Percentiles rank a stretch among this genome's conserved stretches.
Evolutionary conservation across 2,329 filamentous ascomycete genomes (phyloP).

Genomic region (Neurospora sp.): DNA sequence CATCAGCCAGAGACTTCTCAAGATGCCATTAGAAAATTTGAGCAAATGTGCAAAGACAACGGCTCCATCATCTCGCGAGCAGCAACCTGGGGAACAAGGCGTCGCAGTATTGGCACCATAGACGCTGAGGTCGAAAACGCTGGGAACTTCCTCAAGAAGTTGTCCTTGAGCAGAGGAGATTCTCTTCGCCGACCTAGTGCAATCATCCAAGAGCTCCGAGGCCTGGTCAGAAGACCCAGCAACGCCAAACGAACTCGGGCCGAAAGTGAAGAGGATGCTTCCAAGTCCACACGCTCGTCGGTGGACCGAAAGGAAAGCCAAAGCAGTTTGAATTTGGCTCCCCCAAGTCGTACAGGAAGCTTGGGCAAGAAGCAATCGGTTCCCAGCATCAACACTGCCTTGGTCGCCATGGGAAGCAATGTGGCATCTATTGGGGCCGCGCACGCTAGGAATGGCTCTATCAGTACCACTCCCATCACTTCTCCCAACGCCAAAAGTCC

Average conservation of each 20-base stretch:
- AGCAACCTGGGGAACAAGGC: slow-evolving; percentile 61
- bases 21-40: slow-evolving; percentile 42
- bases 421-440: slow-evolving; percentile 46
- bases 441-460: slow-evolving; percentile 49
- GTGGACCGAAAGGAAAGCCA: slow-evolving; percentile 29
- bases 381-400: slow-evolving; percentile 49
- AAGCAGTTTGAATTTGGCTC: slow-evolving; percentile 42
- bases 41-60: slow-evolving; percentile 42
- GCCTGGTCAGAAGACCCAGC: slow-evolving; percentile 41
- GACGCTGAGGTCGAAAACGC: slow-evolving; percentile 47
- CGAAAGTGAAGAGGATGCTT: slow-evolving; percentile 26
- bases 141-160: slow-evolving; percentile 53
- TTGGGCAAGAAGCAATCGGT: slow-evolving; percentile 40
- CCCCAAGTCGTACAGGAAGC: slow-evolving; percentile 39
- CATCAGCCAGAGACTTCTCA: slow-evolving; percentile 41
- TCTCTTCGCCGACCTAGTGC: slow-evolving; percentile 36
- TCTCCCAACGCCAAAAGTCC: slow-evolving; percentile 40
- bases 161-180: slow-evolving; percentile 41
- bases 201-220: slow-evolving; percentile 41
- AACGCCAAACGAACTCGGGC: slow-evolving; percentile 38
- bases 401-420: slow-evolving; percentile 44
- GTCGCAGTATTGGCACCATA: slow-evolving; percentile 51
- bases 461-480: slow-evolving; percentile 42
- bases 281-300: slow-evolving; percentile 19
- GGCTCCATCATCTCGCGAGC: slow-evolving; percentile 51